Evolutionary conservation across 2,329 filamentous ascomycete species (phyloP).

Genomic region (Paracamarosporium sp.): DNA sequence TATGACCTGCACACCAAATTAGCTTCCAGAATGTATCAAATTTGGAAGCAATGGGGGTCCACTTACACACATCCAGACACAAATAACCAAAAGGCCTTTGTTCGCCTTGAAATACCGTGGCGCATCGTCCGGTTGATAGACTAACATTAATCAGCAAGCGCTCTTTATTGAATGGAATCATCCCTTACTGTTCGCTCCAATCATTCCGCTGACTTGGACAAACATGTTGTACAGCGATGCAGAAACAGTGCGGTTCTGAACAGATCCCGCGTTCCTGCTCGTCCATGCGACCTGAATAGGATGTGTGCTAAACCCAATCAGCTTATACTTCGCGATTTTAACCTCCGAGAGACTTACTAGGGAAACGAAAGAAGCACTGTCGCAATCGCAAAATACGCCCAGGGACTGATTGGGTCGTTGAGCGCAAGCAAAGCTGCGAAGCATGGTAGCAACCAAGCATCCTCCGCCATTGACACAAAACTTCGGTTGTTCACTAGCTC

Average conservation of each 20-base stretch:
- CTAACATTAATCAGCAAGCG: slow-evolving; percentile 47
- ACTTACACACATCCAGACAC: slow-evolving; percentile 28
- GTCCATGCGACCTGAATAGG: slow-evolving; percentile 63
- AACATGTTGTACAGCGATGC: slow-evolving; percentile 64
- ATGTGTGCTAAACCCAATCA: slow-evolving; percentile 36
- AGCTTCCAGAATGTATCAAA: slow-evolving; percentile 23
- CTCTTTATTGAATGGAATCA: slow-evolving; percentile 2
- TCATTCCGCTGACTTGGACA: slow-evolving; percentile 28
- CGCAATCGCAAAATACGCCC: slow-evolving; percentile 59
- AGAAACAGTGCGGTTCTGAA: slow-evolving; percentile 65
- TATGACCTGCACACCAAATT: background rate
- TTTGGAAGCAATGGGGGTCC: slow-evolving; percentile 25
- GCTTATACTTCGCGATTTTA: background rate
- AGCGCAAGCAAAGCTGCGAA: slow-evolving; percentile 16
- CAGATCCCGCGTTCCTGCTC: slow-evolving; percentile 65
- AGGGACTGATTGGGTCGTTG: slow-evolving; percentile 29
- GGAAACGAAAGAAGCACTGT: slow-evolving; percentile 54
- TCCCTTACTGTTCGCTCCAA: slow-evolving; percentile 18
- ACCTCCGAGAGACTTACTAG: slow-evolving; percentile 27
- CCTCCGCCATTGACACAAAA: slow-evolving; percentile 18
- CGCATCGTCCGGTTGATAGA: slow-evolving; percentile 15
- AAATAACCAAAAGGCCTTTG: slow-evolving; percentile 36
- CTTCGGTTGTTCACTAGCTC: slow-evolving; percentile 17
- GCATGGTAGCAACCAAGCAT: slow-evolving; percentile 18
- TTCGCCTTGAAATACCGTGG: slow-evolving; percentile 21